Percentiles rank a stretch among this genome's conserved stretches.
phyloP scores from a whole-genome alignment of 257 asterid genomes.

The Ballota nigra region DNA sequence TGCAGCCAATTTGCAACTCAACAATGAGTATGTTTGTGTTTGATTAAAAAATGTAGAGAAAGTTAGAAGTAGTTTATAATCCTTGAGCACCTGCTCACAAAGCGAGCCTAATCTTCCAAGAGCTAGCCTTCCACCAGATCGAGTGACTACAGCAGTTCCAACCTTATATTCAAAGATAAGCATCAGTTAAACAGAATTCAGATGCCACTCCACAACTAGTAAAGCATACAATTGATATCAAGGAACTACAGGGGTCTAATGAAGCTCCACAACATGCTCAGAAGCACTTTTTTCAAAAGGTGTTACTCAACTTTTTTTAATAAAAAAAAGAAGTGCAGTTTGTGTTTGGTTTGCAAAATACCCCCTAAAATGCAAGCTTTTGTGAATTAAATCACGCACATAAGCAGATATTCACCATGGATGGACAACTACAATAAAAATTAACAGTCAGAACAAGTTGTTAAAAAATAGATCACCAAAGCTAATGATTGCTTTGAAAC shows the following conservation, averaged over 20 bases:
- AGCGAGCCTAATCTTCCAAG: conserved; percentile 96
- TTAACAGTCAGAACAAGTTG: neutral
- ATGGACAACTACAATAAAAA: neutral
- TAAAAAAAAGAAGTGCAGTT: no score
- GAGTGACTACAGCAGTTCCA: conserved; percentile 88
- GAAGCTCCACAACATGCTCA: no score
- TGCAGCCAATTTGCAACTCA: conserved; percentile 40
- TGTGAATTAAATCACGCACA: neutral
- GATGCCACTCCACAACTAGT: neutral
- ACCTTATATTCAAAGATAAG: conserved; percentile 42
- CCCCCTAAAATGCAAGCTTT: neutral
- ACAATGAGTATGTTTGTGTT: conserved; percentile 3
- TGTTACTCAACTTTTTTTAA: no score
- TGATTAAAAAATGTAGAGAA: conserved; percentile 1
- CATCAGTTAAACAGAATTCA: conserved; percentile 11
- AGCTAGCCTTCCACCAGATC: conserved; percentile 80
- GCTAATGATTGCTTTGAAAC: neutral
- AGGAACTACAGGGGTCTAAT: neutral
- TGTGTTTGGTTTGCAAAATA: no score
- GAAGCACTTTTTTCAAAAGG: no score
- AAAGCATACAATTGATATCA: conserved; percentile 10
- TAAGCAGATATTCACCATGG: neutral
- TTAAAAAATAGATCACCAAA: neutral
- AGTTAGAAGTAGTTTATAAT: neutral
- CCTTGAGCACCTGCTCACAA: conserved; percentile 82